Evolutionary conservation across 176 grass and related monocot species (phyloP), one percentile per base, ranked within the genome.

Genomic region (Carex cristatella): DNA sequence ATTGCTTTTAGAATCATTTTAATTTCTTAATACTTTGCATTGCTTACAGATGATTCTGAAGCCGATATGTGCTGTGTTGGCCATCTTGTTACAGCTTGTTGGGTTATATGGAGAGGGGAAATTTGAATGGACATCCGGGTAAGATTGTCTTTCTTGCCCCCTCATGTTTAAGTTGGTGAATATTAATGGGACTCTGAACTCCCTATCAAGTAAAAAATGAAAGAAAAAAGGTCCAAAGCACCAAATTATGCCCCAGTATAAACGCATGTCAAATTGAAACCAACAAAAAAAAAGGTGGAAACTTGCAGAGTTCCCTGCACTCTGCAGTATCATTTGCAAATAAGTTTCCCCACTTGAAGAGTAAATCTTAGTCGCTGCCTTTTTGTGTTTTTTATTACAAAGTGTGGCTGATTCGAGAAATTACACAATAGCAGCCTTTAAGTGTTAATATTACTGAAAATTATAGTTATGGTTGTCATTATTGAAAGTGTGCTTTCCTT

Each of bases 91-190:
- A 63, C 69, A 94, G 87, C 90, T 98, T 79, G 79, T 95, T 80
- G 93, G 93, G 66, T 88, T 99, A 81, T 99, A 99, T 76, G 93
- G 96, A 55, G 96, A 99, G 88, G 90, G 96, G 65, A 95, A 95
- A 85, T 99, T 99, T 92, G 88, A 61, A 82, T 99, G 96, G 96
- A 93, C 31, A 94, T 99, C 93, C 81, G 96, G 93, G 96, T 99
- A 95, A 61, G 82, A 70, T 82, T 89, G 65, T 72, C 44, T 86
- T 10, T 27, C 8, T 42, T 51, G 7, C 9, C 63, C 23, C 55
- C 46, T 55, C 19, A 15, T 33, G 27, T 56, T 56, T 55, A 78
- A 78, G 74, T 74, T 11, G 12, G 40, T 74, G 46, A 74, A 74
- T 8, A 78, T 16, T 57, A 16, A 78, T 28, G 70, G 16, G 2